phyloP scores from a whole-genome alignment of 1,284 basidiomycete species.

The Bjerkandera adusta region DNA sequence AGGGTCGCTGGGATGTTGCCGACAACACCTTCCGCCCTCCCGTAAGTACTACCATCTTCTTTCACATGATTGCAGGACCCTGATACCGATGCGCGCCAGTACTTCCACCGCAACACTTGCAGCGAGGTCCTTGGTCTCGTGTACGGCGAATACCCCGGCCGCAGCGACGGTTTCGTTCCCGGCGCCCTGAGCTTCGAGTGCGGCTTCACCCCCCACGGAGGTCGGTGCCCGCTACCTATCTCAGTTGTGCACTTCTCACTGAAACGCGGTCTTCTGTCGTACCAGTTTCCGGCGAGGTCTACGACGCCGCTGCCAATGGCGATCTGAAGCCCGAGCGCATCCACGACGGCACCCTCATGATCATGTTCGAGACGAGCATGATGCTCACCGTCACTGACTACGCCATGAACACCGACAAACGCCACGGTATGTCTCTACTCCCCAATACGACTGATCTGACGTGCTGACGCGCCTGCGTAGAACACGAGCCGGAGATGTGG shows the following conservation, averaged over 20 bases:
- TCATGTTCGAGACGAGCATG: slow-evolving; percentile 67
- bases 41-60: no score
- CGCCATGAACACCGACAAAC: slow-evolving; percentile 55
- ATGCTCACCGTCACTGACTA: slow-evolving; percentile 62
- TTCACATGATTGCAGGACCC: not conserved
- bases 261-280: not conserved
- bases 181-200: slow-evolving; percentile 61
- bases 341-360: slow-evolving; percentile 53
- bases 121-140: slow-evolving; percentile 64
- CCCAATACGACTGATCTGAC: not conserved
- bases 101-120: slow-evolving; percentile 62
- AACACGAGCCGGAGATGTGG: slow-evolving; percentile 62
- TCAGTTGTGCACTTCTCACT: not conserved
- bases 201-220: slow-evolving; percentile 60
- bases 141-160: slow-evolving; percentile 57
- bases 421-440: slow-evolving; percentile 42
- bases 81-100: slow-evolving; percentile 40
- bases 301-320: slow-evolving; percentile 48
- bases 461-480: slow-evolving; percentile 26
- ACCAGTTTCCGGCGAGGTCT: slow-evolving; percentile 58
- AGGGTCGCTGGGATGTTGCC: slow-evolving; percentile 62
- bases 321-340: slow-evolving; percentile 50
- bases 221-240: slow-evolving; percentile 34
- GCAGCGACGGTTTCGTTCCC: slow-evolving; percentile 59
- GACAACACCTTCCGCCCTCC: slow-evolving; percentile 44